Base-by-base conservation (phyloP, 805 yeast genomes). In the Candida koratica region DNA sequence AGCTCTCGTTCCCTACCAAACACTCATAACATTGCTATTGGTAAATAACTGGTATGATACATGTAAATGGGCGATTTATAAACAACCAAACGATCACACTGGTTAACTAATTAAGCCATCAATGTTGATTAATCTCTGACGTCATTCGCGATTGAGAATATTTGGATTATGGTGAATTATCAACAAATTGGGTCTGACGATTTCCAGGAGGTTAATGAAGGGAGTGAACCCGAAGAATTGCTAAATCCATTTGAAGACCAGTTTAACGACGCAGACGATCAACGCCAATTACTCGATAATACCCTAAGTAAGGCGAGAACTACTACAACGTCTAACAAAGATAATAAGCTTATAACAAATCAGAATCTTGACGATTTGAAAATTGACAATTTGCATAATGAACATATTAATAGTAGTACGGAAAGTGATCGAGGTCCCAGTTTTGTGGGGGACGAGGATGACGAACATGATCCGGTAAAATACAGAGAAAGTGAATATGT, bases 381-480 rank as follows among this genome's bases (percentile, higher is more conserved):
- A 22, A 6, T 14, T 18, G 45, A 44, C 12, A 25, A 20, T 12
- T 16, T 25, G 6, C 45, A 44, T 30, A 19, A 38, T 13, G 44
- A 41, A 15, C 24, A 34, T 15, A 36, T 17, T 14, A 32, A 38
- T 3, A 22, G 41, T 15, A 25, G 37, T 15, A 32, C 30, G 23
- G 25, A 25, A 14, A 23, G 16, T 11, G 31, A 28, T n/a, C 36
- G 31, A 14, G 32, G 17, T 4, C 26, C 15, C 25, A 27, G 39
- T 8, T 8, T 33, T 11, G 17, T 17, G 14, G 25, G 28, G 17
- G 28, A 25, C 13, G n/a, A n/a, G n/a, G 46, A 42, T 10, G 51
- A 47, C 18, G 41, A 38, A 11, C 25, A 43, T 34, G 42, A 45
- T 32, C 46, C 51, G n/a, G 37, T 43, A 15, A 26, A 43, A 33